Conservation (phyloP, 768 basidiomycete genomes). For the Lactifluus rugatus region DNA sequence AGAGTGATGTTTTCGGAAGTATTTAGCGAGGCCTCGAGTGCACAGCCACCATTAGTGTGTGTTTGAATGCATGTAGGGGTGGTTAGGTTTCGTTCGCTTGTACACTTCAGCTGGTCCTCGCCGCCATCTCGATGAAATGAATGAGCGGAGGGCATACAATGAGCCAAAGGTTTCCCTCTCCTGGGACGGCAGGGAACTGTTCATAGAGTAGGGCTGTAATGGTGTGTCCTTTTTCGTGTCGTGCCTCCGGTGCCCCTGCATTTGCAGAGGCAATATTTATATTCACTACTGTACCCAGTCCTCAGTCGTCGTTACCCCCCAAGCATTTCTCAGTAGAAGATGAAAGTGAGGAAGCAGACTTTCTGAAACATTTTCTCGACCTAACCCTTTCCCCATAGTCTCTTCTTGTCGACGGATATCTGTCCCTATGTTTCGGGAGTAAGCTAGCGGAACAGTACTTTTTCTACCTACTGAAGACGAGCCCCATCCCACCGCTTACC, state of each 20-base stretch:
- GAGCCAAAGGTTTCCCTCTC: background rate
- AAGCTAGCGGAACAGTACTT: background rate
- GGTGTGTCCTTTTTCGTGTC: background rate
- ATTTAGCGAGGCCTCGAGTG: background rate
- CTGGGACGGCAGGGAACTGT: background rate
- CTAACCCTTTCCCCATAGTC: background rate
- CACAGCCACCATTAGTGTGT: background rate
- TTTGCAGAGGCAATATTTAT: background rate
- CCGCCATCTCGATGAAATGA: background rate
- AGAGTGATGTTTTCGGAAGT: background rate
- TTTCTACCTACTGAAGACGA: background rate
- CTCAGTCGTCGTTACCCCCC: background rate
- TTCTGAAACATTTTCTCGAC: background rate
- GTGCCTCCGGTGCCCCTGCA: background rate
- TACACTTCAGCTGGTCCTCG: background rate
- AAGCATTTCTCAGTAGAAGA: background rate
- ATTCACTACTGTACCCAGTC: background rate
- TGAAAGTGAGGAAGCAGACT: background rate
- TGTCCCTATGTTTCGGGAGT: background rate
- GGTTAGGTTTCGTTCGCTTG: background rate
- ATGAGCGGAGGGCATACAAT: background rate
- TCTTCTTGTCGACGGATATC: conserved; percentile 10
- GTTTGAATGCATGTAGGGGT: background rate
- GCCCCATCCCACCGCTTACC: background rate
- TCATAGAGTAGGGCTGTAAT: background rate